These are phyloP conservation scores for Mycena maculata DNA, from an alignment of 768 basidiomycete genomes.

Conservation along the genomic window DNA sequence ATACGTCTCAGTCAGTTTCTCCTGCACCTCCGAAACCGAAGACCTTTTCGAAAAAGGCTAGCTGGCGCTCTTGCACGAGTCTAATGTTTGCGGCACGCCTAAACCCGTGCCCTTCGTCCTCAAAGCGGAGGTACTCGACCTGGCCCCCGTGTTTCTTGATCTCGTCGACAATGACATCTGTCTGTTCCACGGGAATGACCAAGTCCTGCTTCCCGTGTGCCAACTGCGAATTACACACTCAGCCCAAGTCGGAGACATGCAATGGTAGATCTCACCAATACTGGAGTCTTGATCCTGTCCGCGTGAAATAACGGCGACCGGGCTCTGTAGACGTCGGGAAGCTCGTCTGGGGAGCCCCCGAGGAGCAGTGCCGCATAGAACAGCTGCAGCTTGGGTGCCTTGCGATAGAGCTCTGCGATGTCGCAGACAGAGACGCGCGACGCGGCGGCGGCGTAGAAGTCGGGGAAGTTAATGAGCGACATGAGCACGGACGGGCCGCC, in stretches of 20 bases:
- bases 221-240: not conserved
- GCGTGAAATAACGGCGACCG: constrained; percentile 22
- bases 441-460: constrained; percentile 17
- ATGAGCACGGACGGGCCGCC: constrained; percentile 23
- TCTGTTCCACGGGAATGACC: constrained; percentile 13
- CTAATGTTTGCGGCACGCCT: not conserved
- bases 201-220: constrained; percentile 10
- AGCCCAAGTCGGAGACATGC: not conserved
- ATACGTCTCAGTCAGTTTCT: constrained; percentile 58
- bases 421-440: constrained; percentile 18
- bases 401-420: constrained; percentile 8
- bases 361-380: constrained; percentile 3
- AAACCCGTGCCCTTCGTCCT: constrained; percentile 20
- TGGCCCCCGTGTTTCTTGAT: constrained; percentile 5
- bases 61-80: constrained; percentile 9
- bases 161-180: constrained; percentile 11
- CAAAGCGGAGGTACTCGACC: constrained; percentile 18
- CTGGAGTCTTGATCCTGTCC: constrained; percentile 5
- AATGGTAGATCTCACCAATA: not conserved
- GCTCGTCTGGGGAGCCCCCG: constrained; percentile 17
- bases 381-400: constrained; percentile 20
- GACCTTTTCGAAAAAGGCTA: constrained; percentile 16
- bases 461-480: constrained; percentile 22
- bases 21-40: constrained; percentile 29
- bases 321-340: constrained; percentile 17